Evolutionary conservation across 371 early-diverging fungal genomes (phyloP).

Genomic region (Mortierella sp.): DNA sequence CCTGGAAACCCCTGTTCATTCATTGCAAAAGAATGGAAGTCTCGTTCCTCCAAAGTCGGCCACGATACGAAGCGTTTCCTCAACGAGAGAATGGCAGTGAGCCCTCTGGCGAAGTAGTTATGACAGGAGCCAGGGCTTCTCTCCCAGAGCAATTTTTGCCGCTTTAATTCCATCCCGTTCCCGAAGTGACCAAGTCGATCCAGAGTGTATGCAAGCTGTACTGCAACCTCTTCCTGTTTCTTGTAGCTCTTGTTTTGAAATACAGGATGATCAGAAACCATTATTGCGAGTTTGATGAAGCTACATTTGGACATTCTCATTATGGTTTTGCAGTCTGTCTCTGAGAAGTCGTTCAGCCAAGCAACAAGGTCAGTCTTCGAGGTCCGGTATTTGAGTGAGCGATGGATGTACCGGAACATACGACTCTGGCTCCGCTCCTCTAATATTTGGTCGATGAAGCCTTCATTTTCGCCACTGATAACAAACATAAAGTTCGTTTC

Average conservation of each 20-base stretch:
- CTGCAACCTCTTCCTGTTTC: conserved; percentile 12
- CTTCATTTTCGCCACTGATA: no score
- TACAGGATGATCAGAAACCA: conserved; percentile 5
- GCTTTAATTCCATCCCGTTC: conserved; percentile 6
- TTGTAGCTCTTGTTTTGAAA: conserved; percentile 4
- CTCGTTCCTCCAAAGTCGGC: conserved; percentile 1
- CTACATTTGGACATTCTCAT: not conserved
- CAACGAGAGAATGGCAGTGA: conserved; percentile 2
- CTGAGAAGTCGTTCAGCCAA: no score
- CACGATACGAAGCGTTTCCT: not conserved
- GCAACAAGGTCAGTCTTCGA: no score
- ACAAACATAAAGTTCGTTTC: no score
- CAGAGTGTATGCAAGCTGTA: conserved; percentile 14
- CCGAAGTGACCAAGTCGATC: conserved; percentile 16
- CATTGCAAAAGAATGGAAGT: not conserved
- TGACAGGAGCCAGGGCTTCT: no score
- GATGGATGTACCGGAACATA: no score
- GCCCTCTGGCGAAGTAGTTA: not conserved
- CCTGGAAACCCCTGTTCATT: not conserved
- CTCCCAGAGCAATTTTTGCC: no score
- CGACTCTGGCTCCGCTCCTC: no score
- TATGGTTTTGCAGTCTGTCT: no score
- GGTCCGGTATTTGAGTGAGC: no score
- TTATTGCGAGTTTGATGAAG: not conserved
- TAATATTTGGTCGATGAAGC: no score